A percentile compares a stretch with the other conserved stretches of the same genome.
These are phyloP conservation scores for Neurospora sp. DNA, from an alignment of 495 filamentous ascomycete genomes.

Conservation along the genomic window DNA sequence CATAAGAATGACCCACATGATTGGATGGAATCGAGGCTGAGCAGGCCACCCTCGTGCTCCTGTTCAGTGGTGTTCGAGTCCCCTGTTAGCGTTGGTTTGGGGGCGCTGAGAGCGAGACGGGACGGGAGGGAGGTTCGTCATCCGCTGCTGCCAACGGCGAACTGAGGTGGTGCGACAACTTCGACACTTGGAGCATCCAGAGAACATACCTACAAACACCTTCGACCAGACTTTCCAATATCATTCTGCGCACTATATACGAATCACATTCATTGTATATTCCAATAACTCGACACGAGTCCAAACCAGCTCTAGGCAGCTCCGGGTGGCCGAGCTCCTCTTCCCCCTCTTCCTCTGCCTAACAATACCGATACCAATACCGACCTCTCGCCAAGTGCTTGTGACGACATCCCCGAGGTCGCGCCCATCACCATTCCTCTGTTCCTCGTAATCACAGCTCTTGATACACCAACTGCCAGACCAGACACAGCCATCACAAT, in stretches of 20 bases:
- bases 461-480: neutral
- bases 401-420: neutral
- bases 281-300: neutral
- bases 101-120: neutral
- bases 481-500: slow-evolving; percentile 21
- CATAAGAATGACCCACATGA: neutral
- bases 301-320: neutral
- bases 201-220: neutral
- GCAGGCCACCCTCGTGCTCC: neutral
- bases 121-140: neutral
- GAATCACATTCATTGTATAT: neutral
- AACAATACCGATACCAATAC: neutral
- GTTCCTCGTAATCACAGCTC: neutral
- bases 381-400: neutral
- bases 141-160: neutral
- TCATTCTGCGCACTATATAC: neutral
- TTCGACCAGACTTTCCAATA: neutral
- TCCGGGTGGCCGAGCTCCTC: neutral
- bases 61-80: neutral
- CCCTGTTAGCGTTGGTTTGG: neutral
- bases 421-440: neutral
- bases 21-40: neutral
- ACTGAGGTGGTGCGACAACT: neutral
- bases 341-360: neutral
- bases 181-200: neutral